Base-by-base conservation (phyloP, 2,329 filamentous ascomycete species). In the Colletotrichum incanum region DNA sequence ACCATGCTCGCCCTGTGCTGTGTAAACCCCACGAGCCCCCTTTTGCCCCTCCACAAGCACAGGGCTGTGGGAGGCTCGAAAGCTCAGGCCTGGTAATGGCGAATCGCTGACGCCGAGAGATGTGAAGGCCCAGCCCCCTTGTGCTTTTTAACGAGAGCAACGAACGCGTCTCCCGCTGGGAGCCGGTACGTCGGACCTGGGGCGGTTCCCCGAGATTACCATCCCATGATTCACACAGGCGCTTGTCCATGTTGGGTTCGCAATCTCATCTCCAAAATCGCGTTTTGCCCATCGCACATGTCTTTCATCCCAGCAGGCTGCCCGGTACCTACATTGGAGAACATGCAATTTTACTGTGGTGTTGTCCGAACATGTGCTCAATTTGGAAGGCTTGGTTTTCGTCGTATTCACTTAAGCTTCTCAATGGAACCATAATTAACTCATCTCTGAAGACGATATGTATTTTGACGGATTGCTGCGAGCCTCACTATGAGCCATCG, bases 21-120 rank as follows among this genome's bases (percentile, higher is more conserved):
- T 61, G 45, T 37, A 20, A 59, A 47, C 52, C 14, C 28, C 39
- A 28, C 14, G 23, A 61, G 20, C 45, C 59, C 52, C 65, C 52
- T 69, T 69, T 60, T 56, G 69, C 65, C 52, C 65, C 59, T 72
- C 65, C 20, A 47, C 34, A 9, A 47, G 50, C 65, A 68, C 65
- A 72, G 69, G 65, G 65, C 65, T 72, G 65, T 45, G 58, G 65
- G 54, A 58, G 52, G 61, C 55, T 71, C 20, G 67, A 37, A 26
- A 50, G 49, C 50, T 50, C 34, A 52, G 60, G 52, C 67, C 50
- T 39, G 45, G 61, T 28, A 50, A 50, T 31, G 49, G 58, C 60
- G 31, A 59, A 58, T 20, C 34, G 28, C 28, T 55, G 50, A 16
- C 28, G 28, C 18, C 8, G 14, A 39, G 34, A 26, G 58, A 59